phyloP scores from a whole-genome alignment of 352 stramenopile species.

The Hyaloperonospora arabidopsidis region DNA sequence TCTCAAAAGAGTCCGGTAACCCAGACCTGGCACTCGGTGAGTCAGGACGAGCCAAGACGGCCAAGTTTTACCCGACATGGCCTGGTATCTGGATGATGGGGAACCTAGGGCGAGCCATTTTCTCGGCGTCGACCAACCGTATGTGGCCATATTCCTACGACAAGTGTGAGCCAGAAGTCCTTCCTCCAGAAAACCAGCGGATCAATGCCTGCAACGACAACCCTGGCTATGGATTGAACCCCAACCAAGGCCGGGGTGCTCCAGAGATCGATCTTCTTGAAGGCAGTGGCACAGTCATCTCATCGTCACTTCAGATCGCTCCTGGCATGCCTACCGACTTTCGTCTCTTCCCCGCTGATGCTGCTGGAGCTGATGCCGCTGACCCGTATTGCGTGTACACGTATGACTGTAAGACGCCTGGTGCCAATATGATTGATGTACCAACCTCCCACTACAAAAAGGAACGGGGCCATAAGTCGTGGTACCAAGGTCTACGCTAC shows the following conservation, averaged over 20 bases:
- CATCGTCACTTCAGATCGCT: slow-evolving; percentile 85
- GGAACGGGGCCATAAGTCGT: slow-evolving; percentile 37
- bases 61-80: slow-evolving; percentile 83
- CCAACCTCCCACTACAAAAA: slow-evolving; percentile 34
- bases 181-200: slow-evolving; percentile 47
- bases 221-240: slow-evolving; percentile 87
- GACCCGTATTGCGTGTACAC: slow-evolving; percentile 40
- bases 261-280: slow-evolving; percentile 93
- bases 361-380: slow-evolving; percentile 7
- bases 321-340: slow-evolving; percentile 64
- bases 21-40: slow-evolving; percentile 35
- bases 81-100: slow-evolving; percentile 94
- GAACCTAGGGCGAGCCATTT: slow-evolving; percentile 93
- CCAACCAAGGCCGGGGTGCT: slow-evolving; percentile 75
- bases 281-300: slow-evolving; percentile 62
- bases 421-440: slow-evolving; percentile 44
- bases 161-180: slow-evolving; percentile 67
- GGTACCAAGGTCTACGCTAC: slow-evolving; percentile 52
- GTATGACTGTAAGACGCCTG: slow-evolving; percentile 40
- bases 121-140: slow-evolving; percentile 89
- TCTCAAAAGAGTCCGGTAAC: slow-evolving; percentile 40
- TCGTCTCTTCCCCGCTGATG: slow-evolving; percentile 43
- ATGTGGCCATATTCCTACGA: slow-evolving; percentile 96
- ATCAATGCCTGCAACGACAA: slow-evolving; percentile 85
- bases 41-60: slow-evolving; percentile 45